Evolutionary conservation across 164 flowering plant genomes (phyloP), one percentile per base, ranked within the genome.

Genomic region (Chimonanthus praecox): DNA sequence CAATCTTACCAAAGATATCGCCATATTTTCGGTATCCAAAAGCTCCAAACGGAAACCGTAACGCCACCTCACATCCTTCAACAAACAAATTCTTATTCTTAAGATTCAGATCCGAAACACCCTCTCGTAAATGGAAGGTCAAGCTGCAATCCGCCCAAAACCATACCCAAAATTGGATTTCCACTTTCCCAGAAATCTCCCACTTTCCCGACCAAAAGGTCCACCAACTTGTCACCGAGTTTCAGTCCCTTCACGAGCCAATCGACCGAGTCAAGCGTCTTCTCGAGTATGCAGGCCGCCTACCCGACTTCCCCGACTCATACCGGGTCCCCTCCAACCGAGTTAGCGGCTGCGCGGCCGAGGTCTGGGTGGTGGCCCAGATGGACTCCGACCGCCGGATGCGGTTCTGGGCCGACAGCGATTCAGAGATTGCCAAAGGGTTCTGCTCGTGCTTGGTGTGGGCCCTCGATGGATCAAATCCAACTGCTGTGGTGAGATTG

Each of bases 281-380:
- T 5, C 71, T 95, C 49, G 87, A 85, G 71, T 89, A 90, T 69
- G 89, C 97, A 3, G 49, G 76, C 2, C 77, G 79, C 13, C 84
- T 91, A 0, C 87, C 90, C 43, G 78, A 68, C 16, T 66, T 92
- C 54, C 78, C 82, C 3, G 88, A 82, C 3, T 76, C 88, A 5
- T 68, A 80, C 43, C 82, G 86, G 18, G 79, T 81, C 3, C 72
- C 76, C 13, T 75, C 75, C 46, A 95, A 90, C 73, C 84, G 96
- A 11, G 98, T 95, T 16, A 87, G 85, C 88, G 99, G 99, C 4
- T 95, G 99, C 78, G 88, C 96, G 7, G 89, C 96, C 3, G 92
- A 83, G 82, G 99, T 95, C 13, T 93, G 99, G 98, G 44, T 95
- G 69, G 82, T 83, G 10, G 92, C 77, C 66, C 58, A 49, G 21